Conservation (phyloP, 2,329 filamentous ascomycete species). For the Elsinoe fawcettii region DNA sequence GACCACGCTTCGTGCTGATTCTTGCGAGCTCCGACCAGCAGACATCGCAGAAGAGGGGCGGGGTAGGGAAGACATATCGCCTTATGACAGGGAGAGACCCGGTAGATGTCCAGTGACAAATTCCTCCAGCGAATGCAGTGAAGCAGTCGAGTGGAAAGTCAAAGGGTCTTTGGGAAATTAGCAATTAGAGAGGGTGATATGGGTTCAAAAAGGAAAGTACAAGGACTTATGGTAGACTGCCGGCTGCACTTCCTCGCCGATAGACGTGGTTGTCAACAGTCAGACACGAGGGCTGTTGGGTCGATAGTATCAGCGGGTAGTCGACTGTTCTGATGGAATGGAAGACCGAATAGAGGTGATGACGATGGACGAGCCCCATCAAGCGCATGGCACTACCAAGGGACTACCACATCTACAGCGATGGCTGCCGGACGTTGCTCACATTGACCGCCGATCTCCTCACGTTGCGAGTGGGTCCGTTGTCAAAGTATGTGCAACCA, state of each 20-base stretch:
- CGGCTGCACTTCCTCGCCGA: slow-evolving; percentile 5
- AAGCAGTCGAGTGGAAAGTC: slow-evolving; percentile 14
- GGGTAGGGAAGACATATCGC: slow-evolving; percentile 8
- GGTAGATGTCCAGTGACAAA: slow-evolving; percentile 12
- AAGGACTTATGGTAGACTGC: background rate
- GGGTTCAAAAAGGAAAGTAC: slow-evolving; percentile 6
- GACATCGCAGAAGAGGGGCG: background rate
- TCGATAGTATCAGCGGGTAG: slow-evolving; percentile 3
- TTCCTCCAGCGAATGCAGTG: slow-evolving; percentile 6
- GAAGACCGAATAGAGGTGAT: background rate
- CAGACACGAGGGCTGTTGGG: slow-evolving; percentile 6
- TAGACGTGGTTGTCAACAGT: background rate
- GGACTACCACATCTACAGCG: background rate
- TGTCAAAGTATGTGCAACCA: slow-evolving; percentile 1
- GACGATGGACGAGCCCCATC: background rate
- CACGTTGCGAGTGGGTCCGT: slow-evolving; percentile 2
- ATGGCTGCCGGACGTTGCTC: background rate
- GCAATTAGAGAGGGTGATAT: background rate
- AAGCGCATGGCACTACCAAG: background rate
- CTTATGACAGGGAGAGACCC: slow-evolving; percentile 12
- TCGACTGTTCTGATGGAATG: background rate
- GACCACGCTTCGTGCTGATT: background rate
- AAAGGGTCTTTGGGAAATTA: background rate
- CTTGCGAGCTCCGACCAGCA: slow-evolving; percentile 11
- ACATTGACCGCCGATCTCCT: background rate